A percentile compares a stretch with the other conserved stretches of the same genome.
phyloP scores from a whole-genome alignment of 2,329 filamentous ascomycete genomes.

The Cladophialophora bantiana region DNA sequence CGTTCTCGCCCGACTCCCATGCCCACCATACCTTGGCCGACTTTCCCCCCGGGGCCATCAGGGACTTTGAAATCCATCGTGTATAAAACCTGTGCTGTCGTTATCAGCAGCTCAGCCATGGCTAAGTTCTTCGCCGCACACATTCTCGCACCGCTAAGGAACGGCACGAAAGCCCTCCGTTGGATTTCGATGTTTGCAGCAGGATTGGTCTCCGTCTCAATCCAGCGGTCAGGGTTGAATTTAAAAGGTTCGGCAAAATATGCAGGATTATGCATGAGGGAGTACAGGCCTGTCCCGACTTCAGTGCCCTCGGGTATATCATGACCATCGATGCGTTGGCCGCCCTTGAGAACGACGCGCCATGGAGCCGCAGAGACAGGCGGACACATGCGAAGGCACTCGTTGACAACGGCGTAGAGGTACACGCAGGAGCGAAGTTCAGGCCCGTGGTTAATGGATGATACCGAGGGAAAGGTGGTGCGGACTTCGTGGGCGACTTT shows the following conservation, averaged over 20 bases:
- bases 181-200: background rate
- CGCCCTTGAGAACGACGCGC: background rate
- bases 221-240: constrained; percentile 13
- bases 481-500: constrained; percentile 6
- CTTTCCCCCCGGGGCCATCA: background rate
- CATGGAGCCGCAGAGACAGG: constrained; percentile 7
- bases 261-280: constrained; percentile 10
- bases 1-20: constrained; percentile 4
- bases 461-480: constrained; percentile 3
- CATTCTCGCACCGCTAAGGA: constrained; percentile 7
- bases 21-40: background rate
- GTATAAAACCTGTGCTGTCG: constrained; percentile 5
- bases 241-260: constrained; percentile 9
- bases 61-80: constrained; percentile 12
- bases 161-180: constrained; percentile 5
- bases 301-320: constrained; percentile 1
- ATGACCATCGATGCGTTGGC: constrained; percentile 10
- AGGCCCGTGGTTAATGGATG: background rate
- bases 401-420: constrained; percentile 12
- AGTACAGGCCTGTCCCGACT: constrained; percentile 13
- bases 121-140: constrained; percentile 11
- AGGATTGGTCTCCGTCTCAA: constrained; percentile 6
- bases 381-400: constrained; percentile 9
- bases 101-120: background rate
- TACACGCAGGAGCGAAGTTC: constrained; percentile 13